phyloP scores from a whole-genome alignment of 1,284 basidiomycete species.

The Singerocomus inundabilis region DNA sequence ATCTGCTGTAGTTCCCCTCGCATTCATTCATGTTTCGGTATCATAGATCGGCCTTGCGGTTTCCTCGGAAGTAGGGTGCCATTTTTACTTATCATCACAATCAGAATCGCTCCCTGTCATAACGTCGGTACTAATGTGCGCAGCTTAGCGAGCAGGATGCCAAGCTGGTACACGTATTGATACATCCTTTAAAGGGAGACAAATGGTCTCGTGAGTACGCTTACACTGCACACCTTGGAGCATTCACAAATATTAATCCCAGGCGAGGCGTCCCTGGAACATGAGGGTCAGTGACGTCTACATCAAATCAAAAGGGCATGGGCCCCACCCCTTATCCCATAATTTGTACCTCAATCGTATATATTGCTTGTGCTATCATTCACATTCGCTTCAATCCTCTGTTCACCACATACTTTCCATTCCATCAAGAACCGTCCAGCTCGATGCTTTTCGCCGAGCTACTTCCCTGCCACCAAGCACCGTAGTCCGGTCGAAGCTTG shows the following conservation, averaged over 20 bases:
- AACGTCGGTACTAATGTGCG: background rate
- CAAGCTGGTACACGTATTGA: background rate
- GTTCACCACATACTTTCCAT: background rate
- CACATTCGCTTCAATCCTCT: background rate
- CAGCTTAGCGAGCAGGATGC: background rate
- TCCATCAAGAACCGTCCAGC: constrained; percentile 20
- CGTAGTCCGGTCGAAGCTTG: constrained; percentile 43
- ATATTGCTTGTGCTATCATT: background rate
- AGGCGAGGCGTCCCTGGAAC: constrained; percentile 9
- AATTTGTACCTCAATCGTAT: background rate
- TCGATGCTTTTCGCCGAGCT: constrained; percentile 20
- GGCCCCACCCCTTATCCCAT: background rate
- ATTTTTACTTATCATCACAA: background rate
- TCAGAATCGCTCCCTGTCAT: background rate
- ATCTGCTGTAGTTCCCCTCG: background rate
- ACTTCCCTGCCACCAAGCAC: constrained; percentile 27
- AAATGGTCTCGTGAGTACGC: background rate
- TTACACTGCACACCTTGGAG: constrained; percentile 10
- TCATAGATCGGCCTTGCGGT: background rate
- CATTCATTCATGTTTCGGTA: constrained; percentile 3
- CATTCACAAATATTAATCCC: background rate
- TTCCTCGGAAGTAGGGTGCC: background rate
- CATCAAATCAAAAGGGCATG: background rate
- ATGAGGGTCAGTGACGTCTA: background rate
- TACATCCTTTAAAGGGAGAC: background rate